phyloP scores from a whole-genome alignment of 2,329 filamentous ascomycete species.

The Didymella pinodella region DNA sequence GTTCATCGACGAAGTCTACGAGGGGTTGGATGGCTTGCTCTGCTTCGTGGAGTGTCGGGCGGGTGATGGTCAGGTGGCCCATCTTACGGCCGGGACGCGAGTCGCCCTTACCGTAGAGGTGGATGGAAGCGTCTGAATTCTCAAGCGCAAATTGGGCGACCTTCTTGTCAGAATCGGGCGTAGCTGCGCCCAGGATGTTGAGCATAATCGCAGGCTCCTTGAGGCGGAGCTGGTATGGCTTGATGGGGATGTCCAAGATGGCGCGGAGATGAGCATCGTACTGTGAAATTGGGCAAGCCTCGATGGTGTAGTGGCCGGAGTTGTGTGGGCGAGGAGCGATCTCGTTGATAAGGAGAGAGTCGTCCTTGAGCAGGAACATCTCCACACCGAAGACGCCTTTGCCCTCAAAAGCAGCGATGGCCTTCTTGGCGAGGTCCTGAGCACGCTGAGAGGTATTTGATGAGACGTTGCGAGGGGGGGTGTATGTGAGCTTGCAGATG shows the following conservation, averaged over 20 bases:
- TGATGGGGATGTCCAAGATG: conserved; percentile 74
- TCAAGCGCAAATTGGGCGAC: conserved; percentile 65
- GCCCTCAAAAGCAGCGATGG: conserved; percentile 81
- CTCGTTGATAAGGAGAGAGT: conserved; percentile 80
- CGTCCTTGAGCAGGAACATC: conserved; percentile 84
- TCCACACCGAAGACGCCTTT: conserved; percentile 96
- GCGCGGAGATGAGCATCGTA: conserved; percentile 89
- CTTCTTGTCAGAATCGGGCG: conserved; percentile 68
- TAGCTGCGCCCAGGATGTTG: conserved; percentile 78
- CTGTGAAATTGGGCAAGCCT: conserved; percentile 88
- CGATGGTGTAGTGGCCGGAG: conserved; percentile 94
- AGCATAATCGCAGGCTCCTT: conserved; percentile 75
- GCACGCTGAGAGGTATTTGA: conserved; percentile 69
- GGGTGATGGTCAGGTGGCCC: conserved; percentile 87
- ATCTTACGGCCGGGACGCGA: conserved; percentile 92
- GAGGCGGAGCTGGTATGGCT: conserved; percentile 61
- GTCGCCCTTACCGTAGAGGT: conserved; percentile 88
- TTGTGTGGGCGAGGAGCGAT: conserved; percentile 87
- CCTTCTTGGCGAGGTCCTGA: conserved; percentile 78
- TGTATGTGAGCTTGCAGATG: conserved; percentile 92
- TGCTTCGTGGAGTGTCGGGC: conserved; percentile 71
- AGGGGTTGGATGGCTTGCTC: conserved; percentile 73
- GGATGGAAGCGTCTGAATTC: conserved; percentile 69
- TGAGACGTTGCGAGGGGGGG: conserved; percentile 77
- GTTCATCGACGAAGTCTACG: conserved; percentile 68